phyloP scores from a whole-genome alignment of 495 filamentous ascomycete genomes.

The Penicillium maclennaniae region DNA sequence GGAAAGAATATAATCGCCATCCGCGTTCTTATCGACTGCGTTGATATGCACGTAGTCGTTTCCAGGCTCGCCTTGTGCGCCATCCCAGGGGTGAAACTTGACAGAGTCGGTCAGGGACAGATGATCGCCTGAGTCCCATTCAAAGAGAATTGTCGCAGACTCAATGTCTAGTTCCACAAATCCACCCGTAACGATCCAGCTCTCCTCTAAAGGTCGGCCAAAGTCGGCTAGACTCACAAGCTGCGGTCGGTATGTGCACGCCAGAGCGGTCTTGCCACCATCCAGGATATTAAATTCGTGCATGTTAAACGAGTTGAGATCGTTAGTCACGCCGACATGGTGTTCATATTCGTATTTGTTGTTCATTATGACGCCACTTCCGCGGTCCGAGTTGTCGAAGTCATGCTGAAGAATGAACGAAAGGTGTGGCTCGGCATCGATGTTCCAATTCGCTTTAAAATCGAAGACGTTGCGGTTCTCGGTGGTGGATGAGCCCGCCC shows the following conservation, averaged over 20 bases:
- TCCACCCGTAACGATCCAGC: conserved; percentile 28
- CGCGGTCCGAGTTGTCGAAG: conserved; percentile 15
- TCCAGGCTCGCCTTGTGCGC: conserved; percentile 10
- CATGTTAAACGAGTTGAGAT: conserved; percentile 33
- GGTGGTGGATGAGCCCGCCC: conserved; percentile 26
- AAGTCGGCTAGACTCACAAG: conserved; percentile 32
- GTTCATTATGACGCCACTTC: conserved; percentile 25
- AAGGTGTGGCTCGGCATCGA: conserved; percentile 31
- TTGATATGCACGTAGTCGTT: conserved; percentile 61
- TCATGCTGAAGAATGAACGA: conserved; percentile 39
- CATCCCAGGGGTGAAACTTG: neutral
- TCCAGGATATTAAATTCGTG: conserved; percentile 44
- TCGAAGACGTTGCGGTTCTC: conserved; percentile 30
- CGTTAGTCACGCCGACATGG: conserved; percentile 27
- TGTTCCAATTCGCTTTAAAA: conserved; percentile 32
- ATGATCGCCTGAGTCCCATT: conserved; percentile 42
- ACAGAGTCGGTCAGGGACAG: conserved; percentile 27
- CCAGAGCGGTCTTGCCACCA: conserved; percentile 33
- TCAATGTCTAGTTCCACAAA: conserved; percentile 42
- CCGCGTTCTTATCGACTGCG: conserved; percentile 50
- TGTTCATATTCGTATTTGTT: conserved; percentile 31
- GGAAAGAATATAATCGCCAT: conserved; percentile 56
- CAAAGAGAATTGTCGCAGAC: conserved; percentile 34
- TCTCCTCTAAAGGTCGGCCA: conserved; percentile 27
- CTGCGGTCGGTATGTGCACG: conserved; percentile 39